Base-by-base conservation (phyloP, 164 flowering plant species). In the Vitis rupestris region DNA sequence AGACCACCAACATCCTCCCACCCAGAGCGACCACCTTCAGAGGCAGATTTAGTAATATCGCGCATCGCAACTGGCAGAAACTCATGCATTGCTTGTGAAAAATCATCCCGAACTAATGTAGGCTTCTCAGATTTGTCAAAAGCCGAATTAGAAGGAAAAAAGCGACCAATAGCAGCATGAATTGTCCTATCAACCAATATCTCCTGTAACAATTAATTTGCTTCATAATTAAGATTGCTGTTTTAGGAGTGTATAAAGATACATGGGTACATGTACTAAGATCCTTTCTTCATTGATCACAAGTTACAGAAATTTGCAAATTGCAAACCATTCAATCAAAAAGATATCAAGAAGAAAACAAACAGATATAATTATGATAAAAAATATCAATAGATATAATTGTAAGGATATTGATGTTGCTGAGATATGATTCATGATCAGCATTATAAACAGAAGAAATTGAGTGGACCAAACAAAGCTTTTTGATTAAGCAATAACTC, bases 1-100 rank as follows among this genome's bases (percentile, higher is more conserved):
- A 95, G 97, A 72, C 99, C 99, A 68, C 99, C 99, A 75, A 95
- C 92, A 81, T 93, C 96, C 56, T 86, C 97, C 99, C 99, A 95
- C 57, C 99, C 99, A 71, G 84, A 71, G 17, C 82, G 94, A 47
- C 92, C 89, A 78, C 84, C 95, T 65, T 90, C 94, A 49, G 87
- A 59, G 81, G 89, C 80, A 73, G 92, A 69, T 78, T 90, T 95
- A 44, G 97, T 85, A 65, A 93, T 80, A 71, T 86, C 97, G 50
- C 98, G 98, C 99, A 91, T 93, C 16, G 97, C 85, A 75, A 90
- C 89, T 23, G 99, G 99, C 64, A 95, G 82, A 63, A 95, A 95
- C 53, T 85, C 89, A 65, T 88, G 75, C 92, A 90, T 88, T 70
- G 98, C 99, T 62, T 66, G 83, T 61, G 81, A 71, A 81, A 95